phyloP scores from a whole-genome alignment of 176 grass and related monocot genomes.

The Microstegium vimineum region DNA sequence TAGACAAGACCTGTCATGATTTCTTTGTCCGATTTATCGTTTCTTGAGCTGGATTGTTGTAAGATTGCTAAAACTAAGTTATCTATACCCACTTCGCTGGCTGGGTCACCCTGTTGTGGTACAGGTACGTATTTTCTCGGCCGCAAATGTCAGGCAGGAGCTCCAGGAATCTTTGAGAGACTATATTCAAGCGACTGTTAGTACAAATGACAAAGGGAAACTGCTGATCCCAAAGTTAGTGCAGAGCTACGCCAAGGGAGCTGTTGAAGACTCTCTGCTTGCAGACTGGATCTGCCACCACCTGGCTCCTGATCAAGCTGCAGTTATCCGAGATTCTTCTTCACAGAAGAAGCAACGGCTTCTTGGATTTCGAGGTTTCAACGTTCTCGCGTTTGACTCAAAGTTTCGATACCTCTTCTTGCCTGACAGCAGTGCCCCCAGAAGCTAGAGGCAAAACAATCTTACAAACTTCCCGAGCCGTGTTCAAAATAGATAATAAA shows the following conservation, averaged over 20 bases:
- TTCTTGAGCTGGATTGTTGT: not conserved
- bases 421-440: slow-evolving; percentile 42
- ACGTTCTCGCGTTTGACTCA: slow-evolving; percentile 51
- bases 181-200: slow-evolving; percentile 74
- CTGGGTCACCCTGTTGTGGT: not conserved
- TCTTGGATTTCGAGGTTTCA: slow-evolving; percentile 58
- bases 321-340: slow-evolving; percentile 48
- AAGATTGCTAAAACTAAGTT: slow-evolving; percentile 1
- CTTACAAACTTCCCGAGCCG: slow-evolving; percentile 14
- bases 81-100: not conserved
- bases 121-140: slow-evolving; percentile 85
- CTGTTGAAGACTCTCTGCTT: slow-evolving; percentile 75
- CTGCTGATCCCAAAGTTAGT: slow-evolving; percentile 84
- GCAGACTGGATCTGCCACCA: slow-evolving; percentile 85
- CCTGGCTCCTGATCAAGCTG: slow-evolving; percentile 70
- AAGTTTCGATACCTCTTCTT: slow-evolving; percentile 86
- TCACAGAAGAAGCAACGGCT: slow-evolving; percentile 69
- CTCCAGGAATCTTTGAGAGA: slow-evolving; percentile 78
- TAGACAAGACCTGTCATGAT: not conserved
- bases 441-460: slow-evolving; percentile 23
- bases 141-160: slow-evolving; percentile 58
- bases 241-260: slow-evolving; percentile 72
- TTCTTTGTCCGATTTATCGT: not conserved
- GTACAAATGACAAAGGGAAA: slow-evolving; percentile 77
- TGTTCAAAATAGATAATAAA: slow-evolving; percentile 22